A percentile compares a stretch with the other conserved stretches of the same genome.
These are phyloP conservation scores for Ramaria sp. DNA, from an alignment of 768 basidiomycete species.

Conservation along the genomic window DNA sequence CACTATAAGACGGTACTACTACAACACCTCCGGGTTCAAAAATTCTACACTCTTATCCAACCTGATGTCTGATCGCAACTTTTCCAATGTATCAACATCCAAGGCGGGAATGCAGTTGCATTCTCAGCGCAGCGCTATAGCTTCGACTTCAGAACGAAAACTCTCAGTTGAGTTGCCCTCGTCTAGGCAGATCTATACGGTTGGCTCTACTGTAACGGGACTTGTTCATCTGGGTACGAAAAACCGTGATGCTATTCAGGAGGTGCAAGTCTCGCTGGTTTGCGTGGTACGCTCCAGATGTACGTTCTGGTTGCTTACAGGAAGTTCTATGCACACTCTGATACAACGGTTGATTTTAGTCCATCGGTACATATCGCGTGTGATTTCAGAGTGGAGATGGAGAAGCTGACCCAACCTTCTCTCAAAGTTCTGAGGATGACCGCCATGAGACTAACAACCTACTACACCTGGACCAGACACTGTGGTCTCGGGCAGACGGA, in stretches of 20 bases:
- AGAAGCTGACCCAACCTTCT: neutral
- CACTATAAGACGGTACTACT: too few species aligned
- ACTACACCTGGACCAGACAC: slow-evolving; percentile 1
- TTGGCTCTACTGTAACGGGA: neutral
- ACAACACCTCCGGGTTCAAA: too few species aligned
- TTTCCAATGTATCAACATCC: neutral
- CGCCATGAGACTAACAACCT: neutral
- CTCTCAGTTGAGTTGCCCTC: slow-evolving; percentile 2
- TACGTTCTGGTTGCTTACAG: neutral
- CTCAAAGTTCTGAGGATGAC: neutral
- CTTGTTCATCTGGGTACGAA: slow-evolving; percentile 4
- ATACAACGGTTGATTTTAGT: neutral
- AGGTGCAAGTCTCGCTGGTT: slow-evolving; percentile 2
- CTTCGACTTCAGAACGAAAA: neutral
- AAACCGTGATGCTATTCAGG: neutral
- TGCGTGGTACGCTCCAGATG: neutral
- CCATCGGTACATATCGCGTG: neutral
- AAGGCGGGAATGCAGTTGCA: too few species aligned
- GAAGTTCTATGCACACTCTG: too few species aligned
- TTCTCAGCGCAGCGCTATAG: too few species aligned
- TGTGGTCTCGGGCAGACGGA: neutral
- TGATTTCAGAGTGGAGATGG: neutral
- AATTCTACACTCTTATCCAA: too few species aligned
- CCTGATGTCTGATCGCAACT: neutral
- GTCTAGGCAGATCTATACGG: slow-evolving; percentile 3